Percentiles rank a stretch among this genome's conserved stretches.
phyloP scores from a whole-genome alignment of 306 rosid species.

The Spatholobus suberectus region DNA sequence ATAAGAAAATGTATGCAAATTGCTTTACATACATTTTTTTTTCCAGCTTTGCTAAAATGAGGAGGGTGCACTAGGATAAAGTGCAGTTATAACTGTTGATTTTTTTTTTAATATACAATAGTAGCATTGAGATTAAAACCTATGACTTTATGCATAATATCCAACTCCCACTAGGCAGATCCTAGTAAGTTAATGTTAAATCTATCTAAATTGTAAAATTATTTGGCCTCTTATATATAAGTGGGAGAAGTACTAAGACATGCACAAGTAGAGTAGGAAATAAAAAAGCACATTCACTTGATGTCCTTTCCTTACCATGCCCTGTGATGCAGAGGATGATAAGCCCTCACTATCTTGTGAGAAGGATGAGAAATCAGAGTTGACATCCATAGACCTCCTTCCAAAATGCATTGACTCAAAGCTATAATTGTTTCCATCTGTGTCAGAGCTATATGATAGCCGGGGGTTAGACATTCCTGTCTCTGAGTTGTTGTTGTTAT shows the following conservation, averaged over 20 bases:
- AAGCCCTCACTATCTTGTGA: slow-evolving; percentile 71
- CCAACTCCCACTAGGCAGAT: no score
- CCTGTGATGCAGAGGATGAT: slow-evolving; percentile 54
- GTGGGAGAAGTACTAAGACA: background rate
- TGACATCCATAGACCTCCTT: slow-evolving; percentile 62
- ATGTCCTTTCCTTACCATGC: slow-evolving; percentile 55
- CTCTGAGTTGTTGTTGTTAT: slow-evolving; percentile 47
- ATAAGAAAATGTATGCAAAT: background rate
- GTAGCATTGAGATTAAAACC: no score
- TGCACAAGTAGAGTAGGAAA: background rate
- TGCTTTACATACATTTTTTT: background rate
- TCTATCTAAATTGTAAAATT: no score
- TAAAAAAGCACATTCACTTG: background rate
- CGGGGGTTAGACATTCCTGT: slow-evolving; percentile 56
- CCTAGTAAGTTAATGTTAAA: no score
- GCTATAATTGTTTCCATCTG: slow-evolving; percentile 59
- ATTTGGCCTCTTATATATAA: background rate
- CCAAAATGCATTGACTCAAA: slow-evolving; percentile 65
- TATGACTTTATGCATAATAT: no score
- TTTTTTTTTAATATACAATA: no score
- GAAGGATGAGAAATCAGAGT: slow-evolving; percentile 65
- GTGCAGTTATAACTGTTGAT: no score
- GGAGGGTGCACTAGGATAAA: background rate
- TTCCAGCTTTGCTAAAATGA: background rate
- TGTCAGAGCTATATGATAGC: slow-evolving; percentile 62